These are phyloP conservation scores for Pichia terricola DNA, from an alignment of 1,139 yeast species.

Conservation along the genomic window DNA sequence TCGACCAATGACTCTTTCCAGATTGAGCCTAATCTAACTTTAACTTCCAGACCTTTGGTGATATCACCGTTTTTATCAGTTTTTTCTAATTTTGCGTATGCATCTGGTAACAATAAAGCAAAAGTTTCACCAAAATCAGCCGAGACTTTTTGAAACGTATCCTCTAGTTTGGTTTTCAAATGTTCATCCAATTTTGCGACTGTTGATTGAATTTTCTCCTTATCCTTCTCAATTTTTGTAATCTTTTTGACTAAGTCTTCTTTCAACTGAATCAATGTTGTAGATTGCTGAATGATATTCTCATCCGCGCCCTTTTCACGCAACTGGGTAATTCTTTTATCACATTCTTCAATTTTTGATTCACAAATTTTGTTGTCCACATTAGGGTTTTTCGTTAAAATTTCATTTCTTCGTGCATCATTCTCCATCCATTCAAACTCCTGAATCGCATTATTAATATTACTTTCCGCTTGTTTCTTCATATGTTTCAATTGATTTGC, in stretches of 20 bases:
- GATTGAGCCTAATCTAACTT: conserved; percentile 80
- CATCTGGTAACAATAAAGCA: conserved; percentile 79
- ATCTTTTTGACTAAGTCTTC: conserved; percentile 70
- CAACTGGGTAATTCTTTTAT: conserved; percentile 63
- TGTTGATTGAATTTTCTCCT: conserved; percentile 81
- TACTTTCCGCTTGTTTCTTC: neutral
- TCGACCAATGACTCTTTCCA: conserved; percentile 97
- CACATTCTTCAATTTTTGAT: conserved; percentile 45
- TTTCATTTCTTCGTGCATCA: conserved; percentile 17
- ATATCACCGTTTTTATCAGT: conserved; percentile 63
- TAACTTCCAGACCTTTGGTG: conserved; percentile 85
- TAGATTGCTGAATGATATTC: conserved; percentile 90
- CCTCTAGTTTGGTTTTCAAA: conserved; percentile 71
- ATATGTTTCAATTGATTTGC: conserved; percentile 1
- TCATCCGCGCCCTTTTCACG: conserved; percentile 70
- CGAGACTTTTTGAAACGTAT: conserved; percentile 81
- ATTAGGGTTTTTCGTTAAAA: conserved; percentile 50
- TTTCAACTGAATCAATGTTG: conserved; percentile 87
- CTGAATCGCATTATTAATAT: conserved; percentile 4
- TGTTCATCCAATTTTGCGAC: conserved; percentile 79
- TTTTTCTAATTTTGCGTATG: conserved; percentile 84
- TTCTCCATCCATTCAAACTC: conserved; percentile 6
- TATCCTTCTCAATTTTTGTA: conserved; percentile 81
- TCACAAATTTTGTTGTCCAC: conserved; percentile 57
- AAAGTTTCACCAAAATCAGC: conserved; percentile 89